These are phyloP conservation scores for Diaporthe longicolla DNA, from an alignment of 2,329 filamentous ascomycete genomes.

Conservation along the genomic window DNA sequence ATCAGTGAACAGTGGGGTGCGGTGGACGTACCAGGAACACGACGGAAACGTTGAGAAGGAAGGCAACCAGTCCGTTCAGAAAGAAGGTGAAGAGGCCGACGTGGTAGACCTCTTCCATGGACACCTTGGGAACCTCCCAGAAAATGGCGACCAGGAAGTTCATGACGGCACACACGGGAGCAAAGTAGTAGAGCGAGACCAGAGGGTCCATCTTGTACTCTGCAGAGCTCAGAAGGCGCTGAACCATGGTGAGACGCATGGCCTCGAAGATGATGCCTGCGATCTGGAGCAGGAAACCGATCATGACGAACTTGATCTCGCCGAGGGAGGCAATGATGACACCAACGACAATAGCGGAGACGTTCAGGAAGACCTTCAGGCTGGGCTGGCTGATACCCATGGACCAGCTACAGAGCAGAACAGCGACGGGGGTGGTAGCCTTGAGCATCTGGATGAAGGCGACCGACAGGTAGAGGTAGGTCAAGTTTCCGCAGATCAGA, in stretches of 20 bases:
- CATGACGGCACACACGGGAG: constrained; percentile 86
- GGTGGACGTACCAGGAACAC: constrained; percentile 80
- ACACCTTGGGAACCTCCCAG: constrained; percentile 80
- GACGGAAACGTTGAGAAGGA: constrained; percentile 86
- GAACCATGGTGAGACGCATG: constrained; percentile 85
- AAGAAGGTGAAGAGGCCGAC: constrained; percentile 82
- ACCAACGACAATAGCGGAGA: constrained; percentile 94
- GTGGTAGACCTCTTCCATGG: constrained; percentile 78
- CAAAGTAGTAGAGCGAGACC: constrained; percentile 92
- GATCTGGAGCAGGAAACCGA: constrained; percentile 84
- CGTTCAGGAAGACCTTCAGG: constrained; percentile 89
- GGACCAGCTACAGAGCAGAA: constrained; percentile 89
- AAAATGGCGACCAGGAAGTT: constrained; percentile 81
- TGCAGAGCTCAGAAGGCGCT: constrained; percentile 83
- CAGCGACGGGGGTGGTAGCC: constrained; percentile 95
- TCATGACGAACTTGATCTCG: constrained; percentile 92
- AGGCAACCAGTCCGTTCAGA: constrained; percentile 82
- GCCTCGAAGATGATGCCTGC: constrained; percentile 86
- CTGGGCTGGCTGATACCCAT: constrained; percentile 89
- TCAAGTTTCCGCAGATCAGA: constrained; percentile 95
- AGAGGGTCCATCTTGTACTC: constrained; percentile 95
- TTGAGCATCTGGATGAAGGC: constrained; percentile 99
- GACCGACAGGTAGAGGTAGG: constrained; percentile 94
- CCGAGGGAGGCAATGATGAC: constrained; percentile 95
- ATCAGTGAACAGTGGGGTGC: background rate